Percentiles rank a stretch among this genome's conserved stretches.
Evolutionary conservation across 768 basidiomycete genomes (phyloP).

Genomic region (Boletellus ananas): DNA sequence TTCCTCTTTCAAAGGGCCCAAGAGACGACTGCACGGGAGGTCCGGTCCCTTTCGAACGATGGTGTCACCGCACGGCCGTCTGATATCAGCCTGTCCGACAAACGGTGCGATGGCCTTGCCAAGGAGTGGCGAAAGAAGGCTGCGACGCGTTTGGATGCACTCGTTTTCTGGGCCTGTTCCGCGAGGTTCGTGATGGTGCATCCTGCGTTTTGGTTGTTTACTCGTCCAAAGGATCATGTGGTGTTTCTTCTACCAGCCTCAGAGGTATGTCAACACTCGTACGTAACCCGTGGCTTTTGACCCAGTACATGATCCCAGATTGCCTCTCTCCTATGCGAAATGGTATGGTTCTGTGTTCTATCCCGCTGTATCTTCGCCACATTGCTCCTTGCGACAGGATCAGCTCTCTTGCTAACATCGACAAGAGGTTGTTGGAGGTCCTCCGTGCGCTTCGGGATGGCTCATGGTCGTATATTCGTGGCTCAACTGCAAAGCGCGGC

Average conservation of each 20-base stretch:
- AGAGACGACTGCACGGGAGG: neutral
- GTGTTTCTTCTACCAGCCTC: slow-evolving; percentile 80
- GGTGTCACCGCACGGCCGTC: neutral
- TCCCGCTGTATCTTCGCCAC: neutral
- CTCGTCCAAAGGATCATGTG: slow-evolving; percentile 67
- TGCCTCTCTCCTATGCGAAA: slow-evolving; percentile 51
- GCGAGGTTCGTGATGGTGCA: slow-evolving; percentile 50
- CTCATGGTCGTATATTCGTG: slow-evolving; percentile 56
- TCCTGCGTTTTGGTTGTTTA: neutral
- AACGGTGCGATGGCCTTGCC: slow-evolving; percentile 20
- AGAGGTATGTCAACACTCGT: slow-evolving; percentile 42
- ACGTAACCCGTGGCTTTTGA: neutral
- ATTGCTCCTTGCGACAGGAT: slow-evolving; percentile 43
- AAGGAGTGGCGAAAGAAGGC: slow-evolving; percentile 32
- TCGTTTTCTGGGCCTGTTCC: slow-evolving; percentile 75
- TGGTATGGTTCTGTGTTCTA: slow-evolving; percentile 38
- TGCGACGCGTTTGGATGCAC: slow-evolving; percentile 55
- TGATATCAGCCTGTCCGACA: neutral
- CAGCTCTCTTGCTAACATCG: slow-evolving; percentile 61
- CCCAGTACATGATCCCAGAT: slow-evolving; percentile 22
- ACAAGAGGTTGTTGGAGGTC: slow-evolving; percentile 51
- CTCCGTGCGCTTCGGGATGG: slow-evolving; percentile 53
- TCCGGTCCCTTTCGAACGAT: neutral
- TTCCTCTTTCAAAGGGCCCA: slow-evolving; percentile 36
- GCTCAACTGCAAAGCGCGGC: slow-evolving; percentile 37